These are phyloP conservation scores for Dioscorea zingiberensis DNA, from an alignment of 106 monocot species.

Conservation along the genomic window DNA sequence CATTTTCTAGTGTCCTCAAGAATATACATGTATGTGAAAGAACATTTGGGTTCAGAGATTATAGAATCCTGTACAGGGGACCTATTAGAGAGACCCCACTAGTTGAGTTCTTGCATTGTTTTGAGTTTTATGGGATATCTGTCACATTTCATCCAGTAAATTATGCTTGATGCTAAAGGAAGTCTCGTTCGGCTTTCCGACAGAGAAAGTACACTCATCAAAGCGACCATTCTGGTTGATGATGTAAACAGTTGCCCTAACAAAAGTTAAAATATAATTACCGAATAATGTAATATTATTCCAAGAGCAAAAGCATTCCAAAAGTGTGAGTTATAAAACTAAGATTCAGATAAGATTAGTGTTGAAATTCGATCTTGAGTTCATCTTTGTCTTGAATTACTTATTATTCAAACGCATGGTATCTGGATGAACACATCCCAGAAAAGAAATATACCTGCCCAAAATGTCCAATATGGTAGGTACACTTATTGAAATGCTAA, in stretches of 20 bases:
- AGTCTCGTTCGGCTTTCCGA: constrained; percentile 25
- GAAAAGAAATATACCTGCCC: neutral
- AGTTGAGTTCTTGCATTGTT: neutral
- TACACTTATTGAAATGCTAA: too few relatives aligned
- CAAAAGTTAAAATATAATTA: neutral
- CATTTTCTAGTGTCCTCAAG: too few relatives aligned
- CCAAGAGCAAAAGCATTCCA: too few relatives aligned
- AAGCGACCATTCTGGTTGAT: constrained; percentile 49
- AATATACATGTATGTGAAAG: too few relatives aligned
- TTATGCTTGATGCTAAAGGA: constrained; percentile 58
- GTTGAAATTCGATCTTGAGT: neutral
- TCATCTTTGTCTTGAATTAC: neutral
- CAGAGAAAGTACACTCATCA: constrained; percentile 33
- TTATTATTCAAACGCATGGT: neutral
- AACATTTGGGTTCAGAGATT: too few relatives aligned
- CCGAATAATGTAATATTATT: neutral
- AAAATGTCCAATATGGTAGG: too few relatives aligned
- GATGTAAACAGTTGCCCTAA: constrained; percentile 47
- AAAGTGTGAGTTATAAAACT: neutral
- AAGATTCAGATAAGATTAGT: neutral
- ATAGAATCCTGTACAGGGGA: too few relatives aligned
- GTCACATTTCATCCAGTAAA: constrained; percentile 18
- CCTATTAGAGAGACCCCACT: too few relatives aligned
- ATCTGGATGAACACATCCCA: neutral
- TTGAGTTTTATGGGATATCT: neutral